phyloP scores from a whole-genome alignment of 1,284 basidiomycete species.

The Hemileia vastatrix region DNA sequence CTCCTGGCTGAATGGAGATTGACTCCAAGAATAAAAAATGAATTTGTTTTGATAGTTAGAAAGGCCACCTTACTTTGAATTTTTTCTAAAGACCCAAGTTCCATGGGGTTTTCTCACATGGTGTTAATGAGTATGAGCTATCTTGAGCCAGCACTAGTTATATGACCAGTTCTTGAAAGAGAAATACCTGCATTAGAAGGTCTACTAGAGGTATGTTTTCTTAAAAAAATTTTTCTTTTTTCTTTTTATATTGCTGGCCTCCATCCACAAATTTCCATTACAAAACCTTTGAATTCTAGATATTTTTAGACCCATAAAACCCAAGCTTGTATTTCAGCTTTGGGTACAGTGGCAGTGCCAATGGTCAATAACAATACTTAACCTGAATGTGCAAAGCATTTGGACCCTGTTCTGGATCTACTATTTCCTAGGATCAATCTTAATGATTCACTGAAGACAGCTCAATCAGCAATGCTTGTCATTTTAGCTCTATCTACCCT shows the following conservation, averaged over 20 bases:
- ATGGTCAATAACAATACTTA: slow-evolving; percentile 66
- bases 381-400: slow-evolving; percentile 73
- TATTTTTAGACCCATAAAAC: slow-evolving; percentile 76
- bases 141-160: slow-evolving; percentile 74
- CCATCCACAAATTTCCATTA: neutral
- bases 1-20: slow-evolving; percentile 67
- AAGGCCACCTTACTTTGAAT: slow-evolving; percentile 86
- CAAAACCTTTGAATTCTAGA: no score
- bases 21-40: slow-evolving; percentile 68
- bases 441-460: slow-evolving; percentile 88
- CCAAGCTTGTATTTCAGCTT: slow-evolving; percentile 75
- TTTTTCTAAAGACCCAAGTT: slow-evolving; percentile 66
- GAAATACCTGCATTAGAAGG: slow-evolving; percentile 83
- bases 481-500: slow-evolving; percentile 51
- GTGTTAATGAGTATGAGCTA: slow-evolving; percentile 64
- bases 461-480: slow-evolving; percentile 46
- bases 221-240: neutral
- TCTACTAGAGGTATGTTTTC: slow-evolving; percentile 64
- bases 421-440: slow-evolving; percentile 85
- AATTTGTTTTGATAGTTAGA: slow-evolving; percentile 70
- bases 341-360: slow-evolving; percentile 69
- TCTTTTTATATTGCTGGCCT: neutral
- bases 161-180: slow-evolving; percentile 85
- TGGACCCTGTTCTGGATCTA: slow-evolving; percentile 78
- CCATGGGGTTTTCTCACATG: slow-evolving; percentile 59